Base-by-base conservation (phyloP, 345 rosid genomes). In the Hibiscus syriacus region DNA sequence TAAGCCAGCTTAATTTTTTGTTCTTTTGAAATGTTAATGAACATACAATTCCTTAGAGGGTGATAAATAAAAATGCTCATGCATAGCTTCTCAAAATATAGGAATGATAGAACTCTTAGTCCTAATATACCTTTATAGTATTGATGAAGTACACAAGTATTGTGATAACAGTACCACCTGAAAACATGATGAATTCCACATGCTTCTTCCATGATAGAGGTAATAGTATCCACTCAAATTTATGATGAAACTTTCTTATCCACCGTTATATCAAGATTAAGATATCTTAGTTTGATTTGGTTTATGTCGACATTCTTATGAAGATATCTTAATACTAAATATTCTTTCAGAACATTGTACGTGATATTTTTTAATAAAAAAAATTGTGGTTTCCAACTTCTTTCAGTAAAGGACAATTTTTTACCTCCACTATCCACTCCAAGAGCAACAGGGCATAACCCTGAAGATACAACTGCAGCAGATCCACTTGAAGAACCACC, bases 371-470 rank as follows among this genome's bases (percentile, higher is more conserved):
- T n/a, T n/a, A n/a, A n/a, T n/a, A n/a, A n/a, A n/a, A n/a, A n/a
- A n/a, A n/a, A n/a, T n/a, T n/a, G n/a, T n/a, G n/a, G n/a, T n/a
- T n/a, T n/a, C n/a, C n/a, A 38, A 38, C 41, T 38, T 38, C 10
- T n/a, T 14, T 13, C 16, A 43, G 26, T 27, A 19, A 27, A 39
- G 3, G 23, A 1, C 4, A 13, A 3, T 1, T 45, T 10, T 39
- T 74, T 73, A 88, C 95, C 95, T 83, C 95, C 95, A 0, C 95
- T 91, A 46, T 88, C 95, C 57, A 88, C 95, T 12, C 95, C 95
- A 45, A 88, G 95, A 43, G 95, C 86, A 7, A 71, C 86, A 2
- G 95, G 91, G 72, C 95, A 88, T 39, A 88, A 67, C 38, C 95
- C 91, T 53, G 91, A 85, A 17, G 91, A 76, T 17, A 88, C 95